phyloP scores from a whole-genome alignment of 495 filamentous ascomycete genomes.

The Xylaria telfairii region DNA sequence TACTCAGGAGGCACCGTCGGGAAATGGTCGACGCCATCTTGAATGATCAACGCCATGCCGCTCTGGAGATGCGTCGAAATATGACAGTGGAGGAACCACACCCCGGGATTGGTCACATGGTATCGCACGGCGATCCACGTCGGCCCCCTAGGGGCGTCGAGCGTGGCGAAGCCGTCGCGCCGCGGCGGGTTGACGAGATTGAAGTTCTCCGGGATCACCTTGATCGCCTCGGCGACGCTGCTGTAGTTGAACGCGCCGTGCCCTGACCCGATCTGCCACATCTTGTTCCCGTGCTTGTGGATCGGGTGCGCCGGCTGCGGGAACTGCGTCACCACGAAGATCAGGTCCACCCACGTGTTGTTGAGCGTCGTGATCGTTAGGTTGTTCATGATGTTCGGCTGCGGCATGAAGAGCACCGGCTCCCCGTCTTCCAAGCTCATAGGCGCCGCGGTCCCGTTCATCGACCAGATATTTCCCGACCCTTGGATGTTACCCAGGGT shows the following conservation, averaged over 20 bases:
- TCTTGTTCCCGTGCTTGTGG: conserved; percentile 69
- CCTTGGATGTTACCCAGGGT: conserved; percentile 42
- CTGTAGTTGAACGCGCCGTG: conserved; percentile 55
- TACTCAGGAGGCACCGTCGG: conserved; percentile 48
- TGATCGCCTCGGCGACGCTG: conserved; percentile 58
- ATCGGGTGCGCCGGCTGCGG: conserved; percentile 60
- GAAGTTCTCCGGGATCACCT: conserved; percentile 54
- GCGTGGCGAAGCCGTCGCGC: conserved; percentile 57
- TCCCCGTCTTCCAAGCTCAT: conserved; percentile 32
- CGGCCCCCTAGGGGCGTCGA: conserved; percentile 37
- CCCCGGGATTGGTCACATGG: conserved; percentile 63
- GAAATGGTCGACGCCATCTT: conserved; percentile 65
- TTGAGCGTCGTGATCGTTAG: conserved; percentile 55
- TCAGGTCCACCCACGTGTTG: conserved; percentile 62
- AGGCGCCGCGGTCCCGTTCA: background rate
- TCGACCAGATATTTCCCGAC: background rate
- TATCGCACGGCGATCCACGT: conserved; percentile 63
- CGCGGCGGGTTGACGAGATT: conserved; percentile 61
- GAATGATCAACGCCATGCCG: conserved; percentile 61
- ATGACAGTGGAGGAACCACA: conserved; percentile 67
- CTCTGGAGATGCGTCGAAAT: conserved; percentile 63
- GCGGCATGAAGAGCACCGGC: conserved; percentile 54
- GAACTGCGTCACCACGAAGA: conserved; percentile 48
- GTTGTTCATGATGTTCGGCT: conserved; percentile 41
- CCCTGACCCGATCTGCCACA: conserved; percentile 61